Evolutionary conservation across 129 eudicot species (phyloP), one percentile per base, ranked within the genome.

Genomic region (Logfia minima): DNA sequence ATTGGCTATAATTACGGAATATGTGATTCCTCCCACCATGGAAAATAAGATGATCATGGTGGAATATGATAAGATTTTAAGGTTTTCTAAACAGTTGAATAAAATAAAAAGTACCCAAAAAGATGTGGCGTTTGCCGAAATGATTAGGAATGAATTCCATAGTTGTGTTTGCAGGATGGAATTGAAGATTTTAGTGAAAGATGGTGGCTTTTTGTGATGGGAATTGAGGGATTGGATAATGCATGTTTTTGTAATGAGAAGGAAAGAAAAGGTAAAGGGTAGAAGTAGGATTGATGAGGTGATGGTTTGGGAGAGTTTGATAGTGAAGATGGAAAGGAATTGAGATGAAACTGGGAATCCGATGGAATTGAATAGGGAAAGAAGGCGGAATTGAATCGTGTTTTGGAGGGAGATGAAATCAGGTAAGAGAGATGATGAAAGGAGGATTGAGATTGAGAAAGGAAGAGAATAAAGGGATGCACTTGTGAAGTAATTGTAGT

Each of bases 231-330:
- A 58, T 37, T 80, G 88, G 26, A 93, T 80, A 65, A 88, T 75
- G 63, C 79, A 64, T 19, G 96, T 67, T 66, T 93, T 93, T 5
- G 97, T 68, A 19, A 93, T 28, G 75, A 93, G 88, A 56, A 93
- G 92, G 80, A 81, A 93, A 69, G 97, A 82, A 52, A 93, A 32
- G 39, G 94, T 65, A 58, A 93, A 85, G 64, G 95, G 92, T 22
- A 89, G 75, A 69, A 82, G 83, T 34, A 93, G 62, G 68, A 87
- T 48, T 66, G 85, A 79, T 37, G 91, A 73, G 17, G 89, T 70
- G 70, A 88, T 79, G 72, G 97, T 85, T 77, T 90, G 91, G 14
- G 98, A 87, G 85, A 90, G 92, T 79, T 90, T 86, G 24, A 87
- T 83, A 60, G 18, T 80, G 70, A 90, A 69, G 35, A 87, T 74